Evolutionary conservation across 2,329 filamentous ascomycete genomes (phyloP).

Genomic region (Stemphylium vesicarium): DNA sequence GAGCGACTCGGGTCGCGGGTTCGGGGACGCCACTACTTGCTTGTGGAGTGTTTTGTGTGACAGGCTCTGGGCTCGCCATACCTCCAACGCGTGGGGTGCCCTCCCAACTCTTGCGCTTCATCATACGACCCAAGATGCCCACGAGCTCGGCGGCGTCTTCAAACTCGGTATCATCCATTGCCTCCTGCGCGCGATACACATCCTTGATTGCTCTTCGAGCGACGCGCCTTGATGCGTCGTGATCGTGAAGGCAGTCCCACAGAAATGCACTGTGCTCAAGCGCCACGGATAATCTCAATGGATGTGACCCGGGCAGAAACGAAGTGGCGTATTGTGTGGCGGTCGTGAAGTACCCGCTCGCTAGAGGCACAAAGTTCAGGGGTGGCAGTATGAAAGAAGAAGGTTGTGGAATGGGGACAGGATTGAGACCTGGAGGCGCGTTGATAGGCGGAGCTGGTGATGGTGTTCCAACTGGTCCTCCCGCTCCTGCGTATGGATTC

Average conservation of each 20-base stretch:
- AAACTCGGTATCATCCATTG: constrained; percentile 95
- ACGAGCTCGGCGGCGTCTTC: constrained; percentile 89
- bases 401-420: constrained; percentile 51
- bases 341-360: constrained; percentile 79
- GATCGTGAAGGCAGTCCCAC: constrained; percentile 89
- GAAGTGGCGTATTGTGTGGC: constrained; percentile 76
- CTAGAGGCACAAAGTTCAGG: constrained; percentile 81
- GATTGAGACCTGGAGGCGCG: constrained; percentile 54
- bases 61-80: constrained; percentile 39
- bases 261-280: constrained; percentile 92
- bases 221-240: constrained; percentile 74
- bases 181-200: constrained; percentile 88
- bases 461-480: constrained; percentile 50
- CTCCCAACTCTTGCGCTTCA: constrained; percentile 66
- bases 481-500: constrained; percentile 53
- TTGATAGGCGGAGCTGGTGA: constrained; percentile 51
- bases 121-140: constrained; percentile 84
- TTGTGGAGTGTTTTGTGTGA: constrained; percentile 22
- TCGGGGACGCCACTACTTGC: constrained; percentile 15
- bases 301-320: constrained; percentile 85
- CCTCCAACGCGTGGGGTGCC: constrained; percentile 45
- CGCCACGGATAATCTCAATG: constrained; percentile 85
- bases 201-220: constrained; percentile 86
- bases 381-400: constrained; percentile 81
- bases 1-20: constrained; percentile 12